Base-by-base conservation (phyloP, 2,329 filamentous ascomycete species). In the Lizonia empirigonia region DNA sequence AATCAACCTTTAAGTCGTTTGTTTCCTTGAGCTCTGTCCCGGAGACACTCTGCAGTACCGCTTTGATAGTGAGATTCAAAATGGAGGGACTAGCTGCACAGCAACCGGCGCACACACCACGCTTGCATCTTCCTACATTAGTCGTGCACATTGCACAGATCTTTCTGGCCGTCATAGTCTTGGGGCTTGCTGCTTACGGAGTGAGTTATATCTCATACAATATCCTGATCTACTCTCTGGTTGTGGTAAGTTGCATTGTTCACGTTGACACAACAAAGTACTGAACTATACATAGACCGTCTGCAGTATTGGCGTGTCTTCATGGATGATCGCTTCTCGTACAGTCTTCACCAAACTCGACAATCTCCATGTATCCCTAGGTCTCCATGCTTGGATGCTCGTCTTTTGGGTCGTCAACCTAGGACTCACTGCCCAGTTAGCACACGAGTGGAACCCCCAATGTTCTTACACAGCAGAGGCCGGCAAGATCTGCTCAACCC, bases 351-450 rank as follows among this genome's bases (percentile, higher is more conserved):
- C 38, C n/a, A 65, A 65, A 2, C 59, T 74, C 16, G 82, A 79
- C 68, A 84, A 84, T 66, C 80, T 80, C 68, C 83, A 80, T 77
- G 78, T 78, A 20, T 72, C 80, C 7, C 66, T 84, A 3, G 72
- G 71, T 18, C 70, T 84, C 29, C 82, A 85, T 55, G 74, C 80
- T 16, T 74, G 80, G 49, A 75, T 80, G 23, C 63, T 80, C 44
- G 52, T 85, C 47, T 79, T 84, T 65, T 85, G 81, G 82, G 69
- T 82, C 27, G 57, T 69, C 15, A 59, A 64, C 42, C 56, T 70
- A 9, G 65, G 59, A 20, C 57, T 69, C 7, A 53, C 67, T 15
- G 62, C 65, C 10, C 53, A 60, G 26, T 55, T 70, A 9, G 62
- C 64, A 3, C 36, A 44, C 4, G 32, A 64, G 29, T 69, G 65